Evolutionary conservation across 2,329 filamentous ascomycete genomes (phyloP).

Genomic region (Sporothrix curviconia): DNA sequence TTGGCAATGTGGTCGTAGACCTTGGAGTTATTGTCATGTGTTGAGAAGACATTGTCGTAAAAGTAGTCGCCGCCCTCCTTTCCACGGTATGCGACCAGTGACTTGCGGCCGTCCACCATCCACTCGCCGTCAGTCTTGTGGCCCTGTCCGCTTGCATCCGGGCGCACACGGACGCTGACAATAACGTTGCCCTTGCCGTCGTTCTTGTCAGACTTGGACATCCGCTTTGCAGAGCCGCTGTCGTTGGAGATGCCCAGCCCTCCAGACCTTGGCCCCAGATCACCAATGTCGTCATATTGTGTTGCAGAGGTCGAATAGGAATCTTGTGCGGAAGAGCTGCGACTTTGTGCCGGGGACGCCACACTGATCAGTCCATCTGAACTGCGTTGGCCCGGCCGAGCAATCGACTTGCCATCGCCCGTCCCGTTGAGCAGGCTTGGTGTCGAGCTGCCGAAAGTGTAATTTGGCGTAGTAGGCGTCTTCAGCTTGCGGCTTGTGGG

Average conservation of each 20-base stretch:
- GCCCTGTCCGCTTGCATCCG: slow-evolving; percentile 63
- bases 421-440: slow-evolving; percentile 75
- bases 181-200: slow-evolving; percentile 92
- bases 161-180: slow-evolving; percentile 88
- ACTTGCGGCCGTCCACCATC: slow-evolving; percentile 80
- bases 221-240: slow-evolving; percentile 35
- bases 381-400: slow-evolving; percentile 55
- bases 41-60: slow-evolving; percentile 96
- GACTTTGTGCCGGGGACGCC: slow-evolving; percentile 77
- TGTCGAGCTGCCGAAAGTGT: slow-evolving; percentile 45
- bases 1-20: slow-evolving; percentile 95
- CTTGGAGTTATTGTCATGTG: slow-evolving; percentile 85
- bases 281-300: slow-evolving; percentile 73
- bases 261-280: slow-evolving; percentile 36
- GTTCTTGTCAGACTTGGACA: slow-evolving; percentile 47
- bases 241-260: slow-evolving; percentile 20
- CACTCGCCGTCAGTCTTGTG: slow-evolving; percentile 71
- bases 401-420: slow-evolving; percentile 68
- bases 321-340: slow-evolving; percentile 85
- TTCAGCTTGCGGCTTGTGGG: slow-evolving; percentile 47
- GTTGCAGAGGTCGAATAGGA: slow-evolving; percentile 89
- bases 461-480: slow-evolving; percentile 48
- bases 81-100: slow-evolving; percentile 75
- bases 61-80: slow-evolving; percentile 88
- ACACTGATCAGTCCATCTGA: slow-evolving; percentile 71